Base-by-base conservation (phyloP, 306 rosid species). In the Dalbergia cultrata region DNA sequence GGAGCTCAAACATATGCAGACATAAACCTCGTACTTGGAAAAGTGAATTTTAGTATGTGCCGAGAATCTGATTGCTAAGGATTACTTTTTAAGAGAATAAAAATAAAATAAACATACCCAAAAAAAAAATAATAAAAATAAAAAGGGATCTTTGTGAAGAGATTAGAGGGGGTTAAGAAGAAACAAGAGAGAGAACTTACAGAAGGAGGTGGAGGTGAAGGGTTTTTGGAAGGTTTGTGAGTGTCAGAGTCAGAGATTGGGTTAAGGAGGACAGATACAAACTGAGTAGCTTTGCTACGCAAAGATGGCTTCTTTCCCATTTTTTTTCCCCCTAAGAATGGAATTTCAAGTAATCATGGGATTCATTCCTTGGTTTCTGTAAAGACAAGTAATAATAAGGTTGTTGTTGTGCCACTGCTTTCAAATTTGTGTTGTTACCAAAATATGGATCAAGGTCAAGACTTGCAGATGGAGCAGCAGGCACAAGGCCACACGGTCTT, bases 241-340 rank as follows among this genome's bases (percentile, higher is more conserved):
- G 83, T 6, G 43, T 77, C 71, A 74, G 83, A 61, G 39, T 95
- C 95, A 50, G 99, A 93, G 72, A 93, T 93, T 50, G 97, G 97
- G 69, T 95, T 95, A 74, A 95, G 97, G 43, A 95, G 79, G 53
- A 88, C 88, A 22, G 97, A 90, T 2, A 95, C 95, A 41, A 95
- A 63, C 71, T 89, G 88, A 39, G 82, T 91, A 59, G 97, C 97
- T 88, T 89, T 95, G 89, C 85, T 86, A 67, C 95, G 90, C 64
- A 95, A 59, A 9, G 95, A 93, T 76, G 83, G 95, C 62, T 86
- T 90, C 85, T 88, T 91, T 78, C 92, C 93, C 98, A 95, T 94
- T 34, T 16, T 17, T 54, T 54, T 7, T 17, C 6, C n/a, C 18
- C 75, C 33, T 59, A 17, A 16, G 61, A 16, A 16, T 49, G 12